phyloP scores from a whole-genome alignment of 768 basidiomycete genomes.

The Boletus rufocinnamomeus region DNA sequence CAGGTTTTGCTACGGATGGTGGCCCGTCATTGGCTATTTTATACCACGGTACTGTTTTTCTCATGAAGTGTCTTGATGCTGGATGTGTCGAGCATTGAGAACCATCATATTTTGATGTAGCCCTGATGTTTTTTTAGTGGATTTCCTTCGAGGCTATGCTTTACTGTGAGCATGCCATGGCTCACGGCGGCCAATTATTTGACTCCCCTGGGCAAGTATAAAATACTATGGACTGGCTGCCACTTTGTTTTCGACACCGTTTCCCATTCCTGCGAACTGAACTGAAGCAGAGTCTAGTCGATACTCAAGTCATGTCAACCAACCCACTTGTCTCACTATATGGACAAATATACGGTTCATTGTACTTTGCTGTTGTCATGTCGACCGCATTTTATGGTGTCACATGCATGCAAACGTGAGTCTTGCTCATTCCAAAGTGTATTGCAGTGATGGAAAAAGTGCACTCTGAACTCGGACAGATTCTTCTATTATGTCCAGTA shows the following conservation, averaged over 20 bases:
- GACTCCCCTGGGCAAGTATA: background rate
- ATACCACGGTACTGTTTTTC: no score
- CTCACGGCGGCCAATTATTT: no score
- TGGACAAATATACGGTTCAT: background rate
- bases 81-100: no score
- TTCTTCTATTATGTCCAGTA: constrained; percentile 18
- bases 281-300: background rate
- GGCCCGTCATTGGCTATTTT: no score
- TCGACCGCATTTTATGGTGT: constrained; percentile 8
- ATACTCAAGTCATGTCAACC: background rate
- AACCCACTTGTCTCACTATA: background rate
- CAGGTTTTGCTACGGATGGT: no score
- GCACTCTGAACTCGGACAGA: background rate
- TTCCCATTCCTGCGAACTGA: background rate
- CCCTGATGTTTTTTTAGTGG: no score
- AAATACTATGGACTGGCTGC: background rate
- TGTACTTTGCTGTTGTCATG: constrained; percentile 5
- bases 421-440: background rate
- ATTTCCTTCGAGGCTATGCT: no score
- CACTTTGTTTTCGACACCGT: background rate
- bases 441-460: background rate
- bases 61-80: no score
- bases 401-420: constrained; percentile 18
- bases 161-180: no score
- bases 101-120: no score